A percentile compares a stretch with the other conserved stretches of the same genome.
Conservation (phyloP, 1,284 basidiomycete genomes). For the Cutaneotrichosporon sp. region DNA sequence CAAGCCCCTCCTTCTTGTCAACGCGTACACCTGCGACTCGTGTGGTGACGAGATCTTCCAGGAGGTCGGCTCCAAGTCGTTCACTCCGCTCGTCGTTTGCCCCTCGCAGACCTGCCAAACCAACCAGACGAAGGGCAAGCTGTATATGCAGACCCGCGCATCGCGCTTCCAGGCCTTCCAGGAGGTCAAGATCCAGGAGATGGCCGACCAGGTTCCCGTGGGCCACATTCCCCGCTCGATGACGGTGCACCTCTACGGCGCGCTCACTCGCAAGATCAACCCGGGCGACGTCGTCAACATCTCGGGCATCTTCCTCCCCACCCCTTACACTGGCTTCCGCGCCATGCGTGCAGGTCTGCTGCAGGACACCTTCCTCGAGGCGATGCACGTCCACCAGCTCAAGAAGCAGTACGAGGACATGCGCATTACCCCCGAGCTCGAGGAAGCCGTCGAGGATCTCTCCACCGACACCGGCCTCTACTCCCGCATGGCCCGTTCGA, state of each 20-base stretch:
- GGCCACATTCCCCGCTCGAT: slow-evolving; percentile 98
- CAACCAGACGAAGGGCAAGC: slow-evolving; percentile 83
- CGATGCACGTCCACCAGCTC: slow-evolving; percentile 85
- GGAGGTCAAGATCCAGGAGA: slow-evolving; percentile 98
- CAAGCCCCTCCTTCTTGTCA: slow-evolving; percentile 94
- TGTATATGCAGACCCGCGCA: slow-evolving; percentile 97
- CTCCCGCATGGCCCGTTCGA: slow-evolving; percentile 61
- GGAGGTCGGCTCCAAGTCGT: slow-evolving; percentile 91
- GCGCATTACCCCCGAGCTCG: slow-evolving; percentile 85
- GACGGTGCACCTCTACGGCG: slow-evolving; percentile 92
- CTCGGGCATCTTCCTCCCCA: slow-evolving; percentile 85
- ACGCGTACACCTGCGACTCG: slow-evolving; percentile 97
- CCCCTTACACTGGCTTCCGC: slow-evolving; percentile 84
- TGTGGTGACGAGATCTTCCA: slow-evolving; percentile 99
- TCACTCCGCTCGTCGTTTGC: slow-evolving; percentile 85
- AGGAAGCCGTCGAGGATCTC: slow-evolving; percentile 69
- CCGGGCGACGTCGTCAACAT: slow-evolving; percentile 96
- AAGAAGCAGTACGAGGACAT: slow-evolving; percentile 98
- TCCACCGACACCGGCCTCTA: slow-evolving; percentile 78
- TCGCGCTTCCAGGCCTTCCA: slow-evolving; percentile 98
- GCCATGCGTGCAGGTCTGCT: slow-evolving; percentile 90
- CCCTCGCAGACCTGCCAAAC: slow-evolving; percentile 81
- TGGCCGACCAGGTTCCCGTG: slow-evolving; percentile 99
- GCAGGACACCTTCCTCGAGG: slow-evolving; percentile 96
- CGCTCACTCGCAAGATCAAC: slow-evolving; percentile 84